Evolutionary conservation across 805 yeast genomes (phyloP), one percentile per base, ranked within the genome.

Genomic region (Saccharomycopsis amapae): DNA sequence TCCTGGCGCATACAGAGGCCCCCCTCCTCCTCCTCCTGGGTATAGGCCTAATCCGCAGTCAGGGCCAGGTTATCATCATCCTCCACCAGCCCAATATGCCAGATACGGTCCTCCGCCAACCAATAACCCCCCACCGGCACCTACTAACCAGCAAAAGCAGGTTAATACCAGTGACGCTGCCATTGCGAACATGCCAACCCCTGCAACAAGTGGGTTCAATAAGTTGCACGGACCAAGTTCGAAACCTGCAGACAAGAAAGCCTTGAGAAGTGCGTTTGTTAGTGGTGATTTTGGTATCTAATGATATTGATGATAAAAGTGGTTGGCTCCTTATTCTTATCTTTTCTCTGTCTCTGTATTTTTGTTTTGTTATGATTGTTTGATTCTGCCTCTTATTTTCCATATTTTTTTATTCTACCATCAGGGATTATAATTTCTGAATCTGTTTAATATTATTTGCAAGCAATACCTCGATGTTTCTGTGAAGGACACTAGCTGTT

Each of bases 271-370:
- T 42, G 85, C 85, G 1, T 69, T 83, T 40, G 73, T 75, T 56
- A 77, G 75, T 46, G 84, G 83, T 25, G 72, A 72, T 45, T 83
- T 81, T 63, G 90, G 90, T 38, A 80, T 83, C 31, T 81, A 62
- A 50, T 30, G 12, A 9, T 5, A 7, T n/a, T n/a, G n/a, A 26
- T 26, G 7, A 26, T 12, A 26, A 26, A 26, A 26, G 10, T 12
- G 30, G 30, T 12, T 26, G 7, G 12, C 7, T 26, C 12, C 10
- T 26, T 9, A 7, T 26, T 26, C 7, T 26, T 9, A 9, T 26
- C 12, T 26, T 26, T 26, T 26, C 30, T 26, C 30, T 12, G 7
- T 26, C 10, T 26, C 35, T 39, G 19, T 40, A 32, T 32, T 22
- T 12, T 15, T 15, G 25, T 40, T 31, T 13, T 22, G 23, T 32